phyloP scores from a whole-genome alignment of 2,329 filamentous ascomycete genomes.

The Sporothrix brasiliensis region DNA sequence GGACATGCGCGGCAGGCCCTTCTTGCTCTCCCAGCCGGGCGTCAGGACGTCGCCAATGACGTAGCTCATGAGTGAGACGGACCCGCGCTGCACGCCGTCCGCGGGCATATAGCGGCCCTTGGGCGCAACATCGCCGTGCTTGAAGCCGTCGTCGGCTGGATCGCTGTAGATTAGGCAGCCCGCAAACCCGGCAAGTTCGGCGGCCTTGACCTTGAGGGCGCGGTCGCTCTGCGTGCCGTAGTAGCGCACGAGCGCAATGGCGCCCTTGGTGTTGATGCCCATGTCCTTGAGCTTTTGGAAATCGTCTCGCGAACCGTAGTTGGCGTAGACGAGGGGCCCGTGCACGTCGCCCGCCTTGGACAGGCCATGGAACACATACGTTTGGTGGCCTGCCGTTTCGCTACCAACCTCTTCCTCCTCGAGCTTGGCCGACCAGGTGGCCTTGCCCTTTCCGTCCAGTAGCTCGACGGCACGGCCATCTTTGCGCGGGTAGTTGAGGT shows the following conservation, averaged over 20 bases:
- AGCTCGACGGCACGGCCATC: conserved; percentile 82
- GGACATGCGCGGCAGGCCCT: conserved; percentile 64
- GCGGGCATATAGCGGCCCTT: conserved; percentile 77
- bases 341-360: conserved; percentile 84
- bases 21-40: conserved; percentile 77
- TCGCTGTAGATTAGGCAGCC: conserved; percentile 94
- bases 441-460: conserved; percentile 63
- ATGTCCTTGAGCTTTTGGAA: conserved; percentile 72
- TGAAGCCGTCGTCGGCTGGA: conserved; percentile 80
- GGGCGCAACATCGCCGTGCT: conserved; percentile 71
- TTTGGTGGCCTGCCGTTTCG: conserved; percentile 67
- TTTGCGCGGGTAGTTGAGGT: conserved; percentile 84
- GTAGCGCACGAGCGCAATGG: conserved; percentile 82
- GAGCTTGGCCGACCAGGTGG: conserved; percentile 75
- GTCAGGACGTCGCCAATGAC: conserved; percentile 90
- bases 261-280: conserved; percentile 73
- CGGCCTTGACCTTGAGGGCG: conserved; percentile 84
- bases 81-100: conserved; percentile 80
- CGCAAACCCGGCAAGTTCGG: conserved; percentile 80
- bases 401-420: conserved; percentile 76
- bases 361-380: conserved; percentile 81
- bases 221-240: conserved; percentile 73
- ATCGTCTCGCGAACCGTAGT: conserved; percentile 85
- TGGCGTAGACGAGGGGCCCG: conserved; percentile 86
- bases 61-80: conserved; percentile 79